These are phyloP conservation scores for Monosporozyma siamensis DNA, from an alignment of 805 yeast genomes.

Conservation along the genomic window DNA sequence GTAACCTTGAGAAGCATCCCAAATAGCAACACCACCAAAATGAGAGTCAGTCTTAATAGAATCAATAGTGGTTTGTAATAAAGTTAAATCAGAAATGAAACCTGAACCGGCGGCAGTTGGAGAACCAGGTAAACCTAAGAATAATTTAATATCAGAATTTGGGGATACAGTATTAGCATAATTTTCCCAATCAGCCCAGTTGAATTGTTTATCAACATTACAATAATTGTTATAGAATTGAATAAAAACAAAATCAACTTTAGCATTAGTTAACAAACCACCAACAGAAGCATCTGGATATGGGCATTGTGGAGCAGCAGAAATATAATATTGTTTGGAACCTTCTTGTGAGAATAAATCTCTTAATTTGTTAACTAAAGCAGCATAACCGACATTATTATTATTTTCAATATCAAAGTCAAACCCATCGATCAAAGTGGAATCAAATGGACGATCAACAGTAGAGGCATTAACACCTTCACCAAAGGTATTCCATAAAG, in stretches of 20 bases:
- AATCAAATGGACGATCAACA: constrained; percentile 60
- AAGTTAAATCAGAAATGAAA: constrained; percentile 43
- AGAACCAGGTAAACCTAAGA: constrained; percentile 67
- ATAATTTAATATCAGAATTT: constrained; percentile 60
- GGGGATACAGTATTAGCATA: constrained; percentile 52
- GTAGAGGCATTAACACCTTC: constrained; percentile 48
- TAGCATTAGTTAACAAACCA: constrained; percentile 46
- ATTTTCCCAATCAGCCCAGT: constrained; percentile 64
- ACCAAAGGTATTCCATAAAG: constrained; percentile 56
- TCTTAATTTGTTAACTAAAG: constrained; percentile 48
- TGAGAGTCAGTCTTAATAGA: constrained; percentile 61
- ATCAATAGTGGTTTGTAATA: constrained; percentile 42
- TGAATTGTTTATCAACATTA: constrained; percentile 44
- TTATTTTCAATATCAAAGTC: constrained; percentile 82
- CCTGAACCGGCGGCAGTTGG: constrained; percentile 49
- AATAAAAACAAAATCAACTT: constrained; percentile 71
- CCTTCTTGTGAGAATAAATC: constrained; percentile 40
- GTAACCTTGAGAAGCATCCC: constrained; percentile 82
- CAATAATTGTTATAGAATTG: constrained; percentile 89
- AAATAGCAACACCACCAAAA: constrained; percentile 82
- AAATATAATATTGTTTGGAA: constrained; percentile 56
- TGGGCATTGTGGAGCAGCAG: constrained; percentile 91
- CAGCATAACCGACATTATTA: constrained; percentile 54
- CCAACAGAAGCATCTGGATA: constrained; percentile 71
- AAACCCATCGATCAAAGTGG: constrained; percentile 77